A percentile compares a stretch with the other conserved stretches of the same genome.
phyloP scores from a whole-genome alignment of 345 rosid species.

The Pugionium cornutum region DNA sequence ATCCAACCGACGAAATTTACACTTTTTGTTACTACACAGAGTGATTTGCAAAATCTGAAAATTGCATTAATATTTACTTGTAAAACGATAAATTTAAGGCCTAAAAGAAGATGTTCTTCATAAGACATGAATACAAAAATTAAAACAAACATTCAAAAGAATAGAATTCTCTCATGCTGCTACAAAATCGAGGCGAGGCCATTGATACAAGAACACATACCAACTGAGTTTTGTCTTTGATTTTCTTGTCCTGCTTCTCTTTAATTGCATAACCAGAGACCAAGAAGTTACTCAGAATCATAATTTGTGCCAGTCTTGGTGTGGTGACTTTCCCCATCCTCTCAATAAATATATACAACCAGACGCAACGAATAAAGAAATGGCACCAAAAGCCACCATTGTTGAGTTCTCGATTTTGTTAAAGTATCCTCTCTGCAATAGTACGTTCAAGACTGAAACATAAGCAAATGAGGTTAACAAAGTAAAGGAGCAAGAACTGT shows the following conservation, averaged over 20 bases:
- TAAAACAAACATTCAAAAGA: too few relatives aligned
- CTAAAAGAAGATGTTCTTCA: too few relatives aligned
- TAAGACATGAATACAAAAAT: too few relatives aligned
- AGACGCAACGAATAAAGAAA: constrained; percentile 68
- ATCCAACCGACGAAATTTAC: too few relatives aligned
- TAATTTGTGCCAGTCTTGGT: constrained; percentile 74
- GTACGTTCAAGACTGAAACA: not conserved
- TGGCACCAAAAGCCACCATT: constrained; percentile 59
- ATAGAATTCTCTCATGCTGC: constrained; percentile 12
- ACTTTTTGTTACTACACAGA: too few relatives aligned
- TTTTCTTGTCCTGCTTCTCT: constrained; percentile 16
- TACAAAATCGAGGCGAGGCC: constrained; percentile 32
- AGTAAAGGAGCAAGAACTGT: not conserved
- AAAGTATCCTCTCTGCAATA: constrained; percentile 74
- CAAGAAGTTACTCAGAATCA: constrained; percentile 38
- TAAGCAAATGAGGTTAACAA: not conserved
- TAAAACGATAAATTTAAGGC: too few relatives aligned
- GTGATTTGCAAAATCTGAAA: too few relatives aligned
- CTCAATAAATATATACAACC: constrained; percentile 80
- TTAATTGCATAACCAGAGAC: constrained; percentile 23
- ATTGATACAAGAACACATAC: constrained; percentile 17
- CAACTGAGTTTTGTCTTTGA: constrained; percentile 9
- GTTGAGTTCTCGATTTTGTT: constrained; percentile 67
- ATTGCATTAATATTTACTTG: too few relatives aligned
- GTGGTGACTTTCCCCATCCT: constrained; percentile 89